Evolutionary conservation across 345 rosid species (phyloP).

Genomic region (Dipteronia sinensis): DNA sequence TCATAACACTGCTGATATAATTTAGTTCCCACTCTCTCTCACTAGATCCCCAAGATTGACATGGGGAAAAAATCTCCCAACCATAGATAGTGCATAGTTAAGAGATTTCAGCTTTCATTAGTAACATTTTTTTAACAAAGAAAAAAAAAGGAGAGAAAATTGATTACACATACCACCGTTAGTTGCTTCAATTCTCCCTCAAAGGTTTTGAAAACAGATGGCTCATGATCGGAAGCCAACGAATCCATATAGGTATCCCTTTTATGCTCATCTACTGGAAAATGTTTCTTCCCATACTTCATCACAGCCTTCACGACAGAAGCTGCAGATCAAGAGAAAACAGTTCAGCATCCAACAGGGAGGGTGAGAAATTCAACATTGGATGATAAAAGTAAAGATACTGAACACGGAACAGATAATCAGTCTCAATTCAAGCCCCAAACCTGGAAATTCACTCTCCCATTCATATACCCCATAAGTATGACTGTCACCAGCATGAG

Average conservation of each 20-base stretch:
- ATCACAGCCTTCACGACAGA: slow-evolving; percentile 85
- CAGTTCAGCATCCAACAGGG: slow-evolving; percentile 3
- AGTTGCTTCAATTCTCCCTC: slow-evolving; percentile 73
- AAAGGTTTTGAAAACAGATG: slow-evolving; percentile 46
- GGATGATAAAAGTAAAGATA: neutral
- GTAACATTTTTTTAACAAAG: neutral
- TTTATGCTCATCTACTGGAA: slow-evolving; percentile 70
- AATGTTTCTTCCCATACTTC: slow-evolving; percentile 83
- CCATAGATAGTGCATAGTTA: neutral
- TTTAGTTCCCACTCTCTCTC: neutral
- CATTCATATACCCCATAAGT: slow-evolving; percentile 61
- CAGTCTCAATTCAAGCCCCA: slow-evolving; percentile 12
- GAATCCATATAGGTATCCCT: slow-evolving; percentile 67
- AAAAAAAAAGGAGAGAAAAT: neutral
- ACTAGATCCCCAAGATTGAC: neutral
- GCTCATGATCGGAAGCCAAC: slow-evolving; percentile 41
- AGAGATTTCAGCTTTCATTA: neutral
- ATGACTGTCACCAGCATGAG: slow-evolving; percentile 56
- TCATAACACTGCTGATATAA: neutral
- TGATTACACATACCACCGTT: slow-evolving; percentile 56
- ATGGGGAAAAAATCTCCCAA: neutral
- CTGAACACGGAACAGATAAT: neutral
- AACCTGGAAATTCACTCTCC: slow-evolving; percentile 97
- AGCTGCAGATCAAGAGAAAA: slow-evolving; percentile 52
- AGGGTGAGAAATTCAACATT: neutral